phyloP scores from a whole-genome alignment of 2,329 filamentous ascomycete genomes.

The Chaetomium olivaceum region DNA sequence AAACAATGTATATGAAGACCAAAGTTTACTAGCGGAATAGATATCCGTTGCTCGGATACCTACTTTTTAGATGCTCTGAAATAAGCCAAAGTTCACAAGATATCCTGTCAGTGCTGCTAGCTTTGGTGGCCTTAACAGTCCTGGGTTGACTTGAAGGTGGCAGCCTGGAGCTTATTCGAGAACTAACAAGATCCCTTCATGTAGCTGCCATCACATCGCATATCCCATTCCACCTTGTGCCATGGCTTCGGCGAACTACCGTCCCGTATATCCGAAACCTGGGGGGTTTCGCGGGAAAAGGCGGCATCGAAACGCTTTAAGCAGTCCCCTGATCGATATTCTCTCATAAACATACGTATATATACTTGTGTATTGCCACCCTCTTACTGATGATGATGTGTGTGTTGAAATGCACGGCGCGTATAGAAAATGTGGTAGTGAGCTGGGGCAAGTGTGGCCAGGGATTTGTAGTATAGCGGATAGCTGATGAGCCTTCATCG shows the following conservation, averaged over 20 bases:
- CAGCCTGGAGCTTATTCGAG: background rate
- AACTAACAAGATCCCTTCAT: background rate
- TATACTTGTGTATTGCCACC: no score
- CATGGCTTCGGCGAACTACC: background rate
- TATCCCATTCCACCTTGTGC: background rate
- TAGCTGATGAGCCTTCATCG: no score
- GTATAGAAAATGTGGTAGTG: no score
- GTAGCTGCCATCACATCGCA: background rate
- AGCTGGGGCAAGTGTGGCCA: no score
- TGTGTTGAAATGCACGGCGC: no score
- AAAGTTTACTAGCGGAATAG: background rate
- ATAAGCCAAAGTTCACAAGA: background rate
- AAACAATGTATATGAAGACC: background rate
- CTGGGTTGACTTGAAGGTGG: background rate
- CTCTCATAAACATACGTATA: no score
- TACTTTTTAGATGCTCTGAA: background rate
- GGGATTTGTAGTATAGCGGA: no score
- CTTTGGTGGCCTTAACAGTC: background rate
- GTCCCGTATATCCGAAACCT: constrained; percentile 7
- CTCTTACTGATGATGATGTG: no score
- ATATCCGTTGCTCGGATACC: background rate
- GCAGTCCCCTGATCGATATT: background rate
- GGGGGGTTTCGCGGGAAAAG: background rate
- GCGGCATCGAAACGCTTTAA: background rate
- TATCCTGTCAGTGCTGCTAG: background rate